phyloP scores from a whole-genome alignment of 306 rosid species.

The Ormosia emarginata region DNA sequence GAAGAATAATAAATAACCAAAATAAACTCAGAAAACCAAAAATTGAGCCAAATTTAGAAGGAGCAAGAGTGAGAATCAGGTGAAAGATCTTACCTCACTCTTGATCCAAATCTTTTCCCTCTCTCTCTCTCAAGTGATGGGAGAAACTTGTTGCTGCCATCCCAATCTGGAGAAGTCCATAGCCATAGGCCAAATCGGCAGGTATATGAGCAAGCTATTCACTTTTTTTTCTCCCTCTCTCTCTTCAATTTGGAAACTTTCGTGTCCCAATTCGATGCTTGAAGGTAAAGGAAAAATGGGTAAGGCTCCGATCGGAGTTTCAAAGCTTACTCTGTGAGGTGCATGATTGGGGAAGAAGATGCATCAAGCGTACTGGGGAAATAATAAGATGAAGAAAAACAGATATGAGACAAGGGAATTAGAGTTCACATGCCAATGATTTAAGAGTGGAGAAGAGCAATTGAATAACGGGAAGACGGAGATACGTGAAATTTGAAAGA shows the following conservation, averaged over 20 bases:
- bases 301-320: neutral
- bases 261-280: neutral
- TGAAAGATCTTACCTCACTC: neutral
- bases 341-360: neutral
- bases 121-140: neutral
- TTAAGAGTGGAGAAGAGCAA: neutral
- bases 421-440: constrained; percentile 8
- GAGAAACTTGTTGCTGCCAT: neutral
- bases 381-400: neutral
- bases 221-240: neutral
- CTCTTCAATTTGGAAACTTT: neutral
- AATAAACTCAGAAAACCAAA: neutral
- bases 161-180: constrained; percentile 3
- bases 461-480: neutral
- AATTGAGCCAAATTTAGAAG: neutral
- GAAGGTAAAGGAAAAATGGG: neutral
- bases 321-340: neutral
- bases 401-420: neutral
- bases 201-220: neutral
- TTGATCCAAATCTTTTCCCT: too few relatives aligned
- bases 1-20: neutral
- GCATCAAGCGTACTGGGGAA: neutral
- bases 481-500: constrained; percentile 18
- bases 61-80: neutral
- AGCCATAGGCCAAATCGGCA: neutral